Percentiles rank a stretch among this genome's conserved stretches.
Evolutionary conservation across 2,329 filamentous ascomycete species (phyloP).

Genomic region (Alternaria burnsii): DNA sequence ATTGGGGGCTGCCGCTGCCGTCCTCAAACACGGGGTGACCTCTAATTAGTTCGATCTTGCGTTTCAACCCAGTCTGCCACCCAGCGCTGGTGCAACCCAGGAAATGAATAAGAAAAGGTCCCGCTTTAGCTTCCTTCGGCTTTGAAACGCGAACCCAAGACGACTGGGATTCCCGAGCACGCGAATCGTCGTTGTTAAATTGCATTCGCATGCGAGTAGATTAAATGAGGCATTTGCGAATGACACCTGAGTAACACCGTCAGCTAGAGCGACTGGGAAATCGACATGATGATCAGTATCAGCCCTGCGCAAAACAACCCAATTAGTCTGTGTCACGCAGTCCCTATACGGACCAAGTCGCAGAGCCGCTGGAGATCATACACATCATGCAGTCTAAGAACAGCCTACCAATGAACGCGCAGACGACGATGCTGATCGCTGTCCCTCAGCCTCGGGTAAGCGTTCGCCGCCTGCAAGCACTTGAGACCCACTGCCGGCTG

Average conservation of each 20-base stretch:
- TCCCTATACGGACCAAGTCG: constrained; percentile 33
- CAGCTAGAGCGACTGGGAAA: constrained; percentile 12
- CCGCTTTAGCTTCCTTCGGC: constrained; percentile 18
- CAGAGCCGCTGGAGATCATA: constrained; percentile 34
- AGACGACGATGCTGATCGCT: constrained; percentile 6
- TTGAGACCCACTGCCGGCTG: not conserved
- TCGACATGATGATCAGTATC: constrained; percentile 32
- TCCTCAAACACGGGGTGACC: constrained; percentile 31
- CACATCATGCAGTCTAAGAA: constrained; percentile 12
- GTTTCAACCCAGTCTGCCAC: constrained; percentile 24
- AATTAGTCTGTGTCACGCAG: constrained; percentile 33
- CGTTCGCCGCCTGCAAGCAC: constrained; percentile 13
- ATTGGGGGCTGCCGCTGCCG: constrained; percentile 28
- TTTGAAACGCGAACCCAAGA: constrained; percentile 24
- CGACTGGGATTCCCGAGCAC: constrained; percentile 6
- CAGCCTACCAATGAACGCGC: constrained; percentile 10
- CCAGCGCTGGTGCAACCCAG: constrained; percentile 15
- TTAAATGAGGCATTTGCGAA: constrained; percentile 12
- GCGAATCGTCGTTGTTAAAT: constrained; percentile 8
- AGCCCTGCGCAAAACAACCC: constrained; percentile 29
- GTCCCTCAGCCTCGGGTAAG: constrained; percentile 5
- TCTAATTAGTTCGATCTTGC: constrained; percentile 21
- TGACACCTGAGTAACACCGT: not conserved
- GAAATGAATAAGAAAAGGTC: constrained; percentile 20
- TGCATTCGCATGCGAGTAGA: constrained; percentile 18